Evolutionary conservation across 495 filamentous ascomycete species (phyloP).

Genomic region (Penicillium desertorum): DNA sequence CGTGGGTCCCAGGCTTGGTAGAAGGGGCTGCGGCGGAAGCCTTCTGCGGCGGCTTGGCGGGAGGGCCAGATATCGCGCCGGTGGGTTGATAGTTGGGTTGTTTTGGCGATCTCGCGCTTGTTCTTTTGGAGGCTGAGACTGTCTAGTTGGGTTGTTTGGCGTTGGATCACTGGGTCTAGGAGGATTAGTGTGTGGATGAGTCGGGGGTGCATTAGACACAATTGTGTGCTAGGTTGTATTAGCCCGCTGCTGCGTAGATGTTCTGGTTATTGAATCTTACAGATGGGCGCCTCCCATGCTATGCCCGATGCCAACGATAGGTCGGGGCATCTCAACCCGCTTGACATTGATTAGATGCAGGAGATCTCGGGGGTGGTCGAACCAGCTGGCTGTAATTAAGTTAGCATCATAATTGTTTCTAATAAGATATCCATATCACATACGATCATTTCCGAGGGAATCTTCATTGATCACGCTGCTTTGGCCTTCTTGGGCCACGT

Average conservation of each 20-base stretch:
- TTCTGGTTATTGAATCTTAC: conserved; percentile 28
- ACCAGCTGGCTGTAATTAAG: conserved; percentile 65
- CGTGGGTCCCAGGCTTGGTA: conserved; percentile 75
- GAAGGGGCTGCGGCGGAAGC: conserved; percentile 62
- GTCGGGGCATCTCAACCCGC: conserved; percentile 77
- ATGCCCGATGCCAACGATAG: conserved; percentile 88
- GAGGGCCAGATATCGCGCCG: conserved; percentile 73
- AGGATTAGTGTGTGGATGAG: conserved; percentile 74
- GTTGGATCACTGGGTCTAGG: conserved; percentile 76
- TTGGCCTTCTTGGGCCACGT: conserved; percentile 74
- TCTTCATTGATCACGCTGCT: conserved; percentile 74
- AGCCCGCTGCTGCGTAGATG: conserved; percentile 1
- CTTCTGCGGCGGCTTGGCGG: conserved; percentile 56
- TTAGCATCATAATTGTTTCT: conserved; percentile 8
- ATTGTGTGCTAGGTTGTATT: conserved; percentile 39
- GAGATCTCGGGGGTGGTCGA: conserved; percentile 83
- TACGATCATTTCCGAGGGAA: conserved; percentile 76
- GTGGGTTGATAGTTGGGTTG: conserved; percentile 56
- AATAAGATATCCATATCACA: conserved; percentile 16
- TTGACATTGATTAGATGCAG: conserved; percentile 85
- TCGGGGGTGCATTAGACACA: conserved; percentile 76
- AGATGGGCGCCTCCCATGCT: conserved; percentile 78
- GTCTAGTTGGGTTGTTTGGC: conserved; percentile 45
- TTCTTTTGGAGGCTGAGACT: conserved; percentile 22
- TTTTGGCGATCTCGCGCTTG: conserved; percentile 35